Conservation (phyloP, 23 red algal genomes). For the Chondrus crispus region DNA sequence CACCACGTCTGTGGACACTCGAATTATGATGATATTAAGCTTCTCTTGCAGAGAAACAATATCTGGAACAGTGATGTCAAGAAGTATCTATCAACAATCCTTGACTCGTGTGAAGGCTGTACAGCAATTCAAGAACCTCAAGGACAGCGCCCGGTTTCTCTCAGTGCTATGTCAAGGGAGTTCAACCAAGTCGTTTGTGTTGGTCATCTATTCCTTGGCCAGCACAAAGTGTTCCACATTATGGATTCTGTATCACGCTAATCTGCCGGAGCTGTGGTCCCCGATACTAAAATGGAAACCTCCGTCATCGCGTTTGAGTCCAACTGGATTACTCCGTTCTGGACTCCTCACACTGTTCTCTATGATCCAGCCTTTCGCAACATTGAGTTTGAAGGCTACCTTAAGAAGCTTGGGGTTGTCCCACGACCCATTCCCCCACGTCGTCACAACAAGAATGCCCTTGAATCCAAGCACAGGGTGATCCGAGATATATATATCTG, state of each 20-base stretch:
- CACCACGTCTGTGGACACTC: too few relatives aligned
- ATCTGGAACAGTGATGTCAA: too few relatives aligned
- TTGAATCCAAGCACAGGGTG: slow-evolving; percentile 6
- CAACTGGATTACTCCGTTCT: neutral
- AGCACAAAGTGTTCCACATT: neutral
- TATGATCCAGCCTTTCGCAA: slow-evolving; percentile 33
- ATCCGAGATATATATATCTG: slow-evolving; percentile 16
- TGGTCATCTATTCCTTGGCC: slow-evolving; percentile 20
- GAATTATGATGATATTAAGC: too few relatives aligned
- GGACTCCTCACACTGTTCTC: slow-evolving; percentile 2
- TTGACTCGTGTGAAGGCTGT: too few relatives aligned
- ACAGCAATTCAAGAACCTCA: too few relatives aligned
- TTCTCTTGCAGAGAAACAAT: too few relatives aligned
- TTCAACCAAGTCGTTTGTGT: slow-evolving; percentile 20
- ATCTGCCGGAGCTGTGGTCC: neutral
- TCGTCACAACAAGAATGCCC: slow-evolving; percentile 15
- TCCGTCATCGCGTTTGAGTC: neutral
- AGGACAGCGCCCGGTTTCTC: too few relatives aligned
- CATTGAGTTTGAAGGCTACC: neutral
- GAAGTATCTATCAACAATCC: too few relatives aligned
- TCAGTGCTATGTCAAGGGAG: neutral
- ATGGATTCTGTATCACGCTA: slow-evolving; percentile 6
- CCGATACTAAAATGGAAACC: neutral
- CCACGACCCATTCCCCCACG: neutral
- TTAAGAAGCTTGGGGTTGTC: neutral